A percentile compares a stretch with the other conserved stretches of the same genome.
phyloP scores from a whole-genome alignment of 2,329 filamentous ascomycete genomes.

The Proliferodiscus dingleyae region DNA sequence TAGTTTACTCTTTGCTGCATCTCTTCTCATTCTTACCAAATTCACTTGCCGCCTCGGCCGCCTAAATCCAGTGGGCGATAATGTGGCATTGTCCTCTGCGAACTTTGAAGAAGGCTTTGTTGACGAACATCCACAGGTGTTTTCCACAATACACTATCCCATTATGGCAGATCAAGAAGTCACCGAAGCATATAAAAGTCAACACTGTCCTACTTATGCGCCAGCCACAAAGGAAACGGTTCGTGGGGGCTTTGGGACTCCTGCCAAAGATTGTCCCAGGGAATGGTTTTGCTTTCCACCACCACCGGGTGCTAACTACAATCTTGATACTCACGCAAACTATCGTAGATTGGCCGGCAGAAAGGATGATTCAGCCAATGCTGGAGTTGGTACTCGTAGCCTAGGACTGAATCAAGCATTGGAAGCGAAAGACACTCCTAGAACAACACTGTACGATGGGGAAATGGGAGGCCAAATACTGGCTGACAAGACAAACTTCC shows the following conservation, averaged over 20 bases:
- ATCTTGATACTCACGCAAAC: not conserved
- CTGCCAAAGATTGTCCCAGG: not conserved
- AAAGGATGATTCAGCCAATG: not conserved
- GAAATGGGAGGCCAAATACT: not conserved
- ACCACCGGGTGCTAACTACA: not conserved
- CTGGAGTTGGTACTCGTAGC: not conserved
- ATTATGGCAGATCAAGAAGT: no score
- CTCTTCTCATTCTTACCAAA: no score
- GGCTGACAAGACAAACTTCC: conserved; percentile 1
- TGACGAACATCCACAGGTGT: no score
- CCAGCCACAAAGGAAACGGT: not conserved
- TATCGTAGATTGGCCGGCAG: not conserved
- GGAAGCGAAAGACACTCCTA: not conserved
- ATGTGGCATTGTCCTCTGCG: no score
- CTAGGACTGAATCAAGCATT: not conserved
- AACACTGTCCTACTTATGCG: not conserved
- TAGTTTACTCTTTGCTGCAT: no score
- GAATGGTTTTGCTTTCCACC: no score
- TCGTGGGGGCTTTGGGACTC: not conserved
- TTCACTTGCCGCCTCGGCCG: no score
- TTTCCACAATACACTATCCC: no score
- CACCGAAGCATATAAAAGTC: no score
- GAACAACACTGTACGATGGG: not conserved
- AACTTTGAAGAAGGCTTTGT: no score
- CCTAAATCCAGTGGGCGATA: no score